Evolutionary conservation across 345 rosid genomes (phyloP).

Genomic region (Lepidium africanum): DNA sequence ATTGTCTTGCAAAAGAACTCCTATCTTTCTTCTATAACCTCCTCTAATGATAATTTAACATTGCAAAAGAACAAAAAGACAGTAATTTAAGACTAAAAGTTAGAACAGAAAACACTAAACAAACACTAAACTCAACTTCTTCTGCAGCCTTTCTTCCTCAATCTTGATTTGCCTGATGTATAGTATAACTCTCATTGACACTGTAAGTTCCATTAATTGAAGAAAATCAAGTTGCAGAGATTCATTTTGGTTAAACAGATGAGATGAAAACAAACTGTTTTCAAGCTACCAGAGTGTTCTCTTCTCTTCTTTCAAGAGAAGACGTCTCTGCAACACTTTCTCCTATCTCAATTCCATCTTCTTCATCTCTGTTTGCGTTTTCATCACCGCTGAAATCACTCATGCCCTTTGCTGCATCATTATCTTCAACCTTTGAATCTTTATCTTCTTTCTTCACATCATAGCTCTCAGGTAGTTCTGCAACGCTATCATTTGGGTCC

Average conservation of each 20-base stretch:
- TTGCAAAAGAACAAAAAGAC: not conserved
- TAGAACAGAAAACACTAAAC: not conserved
- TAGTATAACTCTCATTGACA: not conserved
- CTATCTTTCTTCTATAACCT: conserved; percentile 2
- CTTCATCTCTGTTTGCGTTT: conserved; percentile 17
- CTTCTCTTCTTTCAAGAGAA: conserved; percentile 27
- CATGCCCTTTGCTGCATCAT: not conserved
- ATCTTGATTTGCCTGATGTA: not conserved
- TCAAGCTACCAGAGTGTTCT: conserved; percentile 19
- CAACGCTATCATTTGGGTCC: conserved; percentile 11
- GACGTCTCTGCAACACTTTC: conserved; percentile 19
- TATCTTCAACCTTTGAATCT: conserved; percentile 27
- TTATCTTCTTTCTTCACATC: conserved; percentile 33
- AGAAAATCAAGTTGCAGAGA: not conserved
- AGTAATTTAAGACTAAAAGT: not conserved
- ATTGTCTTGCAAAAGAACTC: not conserved
- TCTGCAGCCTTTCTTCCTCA: not conserved
- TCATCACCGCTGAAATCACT: conserved; percentile 15
- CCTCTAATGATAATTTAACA: conserved; percentile 2
- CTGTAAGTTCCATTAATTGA: not conserved
- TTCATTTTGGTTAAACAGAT: not conserved
- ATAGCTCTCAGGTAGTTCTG: conserved; percentile 23
- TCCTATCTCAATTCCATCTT: conserved; percentile 18
- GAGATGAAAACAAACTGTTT: not conserved
- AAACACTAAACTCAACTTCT: conserved; percentile 12